Evolutionary conservation across 2,329 filamentous ascomycete species (phyloP), one percentile per base, ranked within the genome.

Genomic region (Aspergillus glaucus): DNA sequence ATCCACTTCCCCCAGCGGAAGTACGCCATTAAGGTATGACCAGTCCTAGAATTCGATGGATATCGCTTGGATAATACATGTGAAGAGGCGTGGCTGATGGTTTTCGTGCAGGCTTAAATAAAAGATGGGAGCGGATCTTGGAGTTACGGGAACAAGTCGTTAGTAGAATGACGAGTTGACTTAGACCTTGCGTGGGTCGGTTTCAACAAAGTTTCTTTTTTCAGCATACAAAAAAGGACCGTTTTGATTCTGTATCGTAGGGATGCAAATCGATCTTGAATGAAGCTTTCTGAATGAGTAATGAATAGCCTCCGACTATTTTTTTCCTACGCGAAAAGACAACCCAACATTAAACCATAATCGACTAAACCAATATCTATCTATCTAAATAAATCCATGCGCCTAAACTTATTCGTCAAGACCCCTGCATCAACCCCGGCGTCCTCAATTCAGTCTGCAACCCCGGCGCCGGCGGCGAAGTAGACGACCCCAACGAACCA

Each of bases 1-100:
- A 85, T 81, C 64, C 92, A 98, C 81, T 98, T 98, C 84, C 93
- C 93, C 63, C 89, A 94, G 82, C 86, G 93, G 79, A 96, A 95
- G 81, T 98, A 86, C 78, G 93, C 93, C 76, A 88, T 98, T 77
- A 98, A 97, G 92, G 93, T 91, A 81, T 62, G 76, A 58, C n/a
- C 37, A 8, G 14, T n/a, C n/a, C 6, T 17, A n/a, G 34, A 36
- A 30, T 43, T 44, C 24, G 10, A 41, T 24, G 19, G 6, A 21
- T 17, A 24, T n/a, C 37, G n/a, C 44, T 26, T 32, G 46, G 49
- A 46, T 45, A 46, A 50, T 44, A 48, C 17, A 14, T n/a, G 14
- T 37, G 14, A 47, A 47, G 44, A 21, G 22, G n/a, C n/a, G 3
- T 53, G 43, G 51, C 50, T 50, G 41, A 51, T 45, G 15, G 32